A percentile compares a stretch with the other conserved stretches of the same genome.
Evolutionary conservation across 768 basidiomycete species (phyloP).

Genomic region (Amylocystis lapponica): DNA sequence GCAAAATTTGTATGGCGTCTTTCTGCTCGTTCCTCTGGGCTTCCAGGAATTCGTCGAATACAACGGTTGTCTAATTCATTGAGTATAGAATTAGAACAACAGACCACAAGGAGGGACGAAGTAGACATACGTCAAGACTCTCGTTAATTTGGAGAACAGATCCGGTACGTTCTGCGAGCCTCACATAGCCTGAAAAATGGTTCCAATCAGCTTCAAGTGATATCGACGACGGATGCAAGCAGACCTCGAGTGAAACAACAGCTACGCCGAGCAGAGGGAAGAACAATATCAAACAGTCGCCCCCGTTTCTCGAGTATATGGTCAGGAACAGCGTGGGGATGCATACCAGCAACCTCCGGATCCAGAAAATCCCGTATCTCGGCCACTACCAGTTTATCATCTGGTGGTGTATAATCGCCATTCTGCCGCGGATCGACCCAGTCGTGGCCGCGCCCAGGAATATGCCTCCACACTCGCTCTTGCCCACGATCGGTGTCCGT

Average conservation of each 20-base stretch:
- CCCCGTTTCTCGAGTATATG: conserved; percentile 71
- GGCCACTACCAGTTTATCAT: neutral
- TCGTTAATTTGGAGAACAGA: conserved; percentile 74
- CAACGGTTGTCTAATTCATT: conserved; percentile 45
- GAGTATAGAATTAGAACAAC: neutral
- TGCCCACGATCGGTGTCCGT: conserved; percentile 14
- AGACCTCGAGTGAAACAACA: conserved; percentile 82
- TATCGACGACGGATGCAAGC: neutral
- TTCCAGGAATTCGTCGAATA: conserved; percentile 50
- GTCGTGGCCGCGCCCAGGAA: conserved; percentile 42
- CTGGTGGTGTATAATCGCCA: conserved; percentile 11
- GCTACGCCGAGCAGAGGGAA: conserved; percentile 52
- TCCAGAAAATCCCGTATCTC: conserved; percentile 41
- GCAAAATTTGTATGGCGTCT: conserved; percentile 48
- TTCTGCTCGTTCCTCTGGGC: conserved; percentile 35
- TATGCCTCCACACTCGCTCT: conserved; percentile 39
- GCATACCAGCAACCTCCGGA: conserved; percentile 3
- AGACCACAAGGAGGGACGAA: neutral
- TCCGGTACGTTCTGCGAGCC: conserved; percentile 70
- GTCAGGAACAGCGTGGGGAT: conserved; percentile 41
- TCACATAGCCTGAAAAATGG: conserved; percentile 56
- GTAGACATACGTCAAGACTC: conserved; percentile 46
- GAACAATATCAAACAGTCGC: conserved; percentile 72
- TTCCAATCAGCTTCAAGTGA: neutral
- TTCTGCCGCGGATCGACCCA: conserved; percentile 37